Evolutionary conservation across 1,139 yeast species (phyloP), one percentile per base, ranked within the genome.

Genomic region (Suhomyces taliae): DNA sequence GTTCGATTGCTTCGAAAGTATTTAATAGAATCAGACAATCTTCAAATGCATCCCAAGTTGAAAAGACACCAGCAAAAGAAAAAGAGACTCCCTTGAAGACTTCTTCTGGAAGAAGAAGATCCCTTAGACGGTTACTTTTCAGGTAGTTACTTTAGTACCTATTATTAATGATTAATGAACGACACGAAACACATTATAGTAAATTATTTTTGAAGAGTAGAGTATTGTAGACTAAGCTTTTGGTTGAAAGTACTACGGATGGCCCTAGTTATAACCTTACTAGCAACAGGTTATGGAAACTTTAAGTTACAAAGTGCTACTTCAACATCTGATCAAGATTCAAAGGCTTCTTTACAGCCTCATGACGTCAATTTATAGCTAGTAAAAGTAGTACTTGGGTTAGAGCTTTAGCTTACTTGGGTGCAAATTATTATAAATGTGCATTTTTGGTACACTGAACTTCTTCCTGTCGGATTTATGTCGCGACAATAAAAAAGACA

Each of bases 71-170:
- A 12, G 11, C n/a, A 14, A n/a, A n/a, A 7, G 36, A 40, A 6
- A 29, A 15, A 7, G 27, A 36, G n/a, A 27, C 26, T 32, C 37
- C 43, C 29, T 37, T 37, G 26, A 37, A 35, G 34, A 34, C 34
- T 27, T 27, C 27, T 34, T 29, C 26, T 11, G 27, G 36, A 3
- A 34, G 29, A 10, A 46, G 38, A 19, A 31, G 37, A 26, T 37
- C 41, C 7, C 40, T 44, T 15, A 40, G 47, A 29, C 31, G 44
- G n/a, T 27, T 44, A 14, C 34, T 44, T 12, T 44, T 44, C 19
- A 40, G 41, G 35, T 40, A 31, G 39, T 29, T 32, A 32, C 24
- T 19, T 6, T 19, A 19, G 29, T 29, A 29, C 9, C 11, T 9
- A 29, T 29, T 29, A 29, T 9, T 11, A 29, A 29, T 29, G n/a